Conservation (phyloP, 768 basidiomycete genomes). For the Tricholomella constricta region DNA sequence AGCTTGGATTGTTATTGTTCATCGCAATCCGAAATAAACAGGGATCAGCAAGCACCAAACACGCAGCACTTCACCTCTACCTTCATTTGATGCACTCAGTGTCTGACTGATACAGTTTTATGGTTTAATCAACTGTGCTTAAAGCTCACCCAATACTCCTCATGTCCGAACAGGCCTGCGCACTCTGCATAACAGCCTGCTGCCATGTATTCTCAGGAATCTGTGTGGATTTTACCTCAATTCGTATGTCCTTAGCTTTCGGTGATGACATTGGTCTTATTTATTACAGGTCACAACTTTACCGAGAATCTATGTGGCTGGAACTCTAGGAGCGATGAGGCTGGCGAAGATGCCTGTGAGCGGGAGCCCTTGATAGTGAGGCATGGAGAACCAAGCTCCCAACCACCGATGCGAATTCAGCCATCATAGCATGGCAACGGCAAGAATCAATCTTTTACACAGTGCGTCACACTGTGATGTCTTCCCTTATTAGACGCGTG, state of each 20-base stretch:
- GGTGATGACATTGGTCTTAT: background rate
- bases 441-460: background rate
- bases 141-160: background rate
- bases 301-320: constrained; percentile 33
- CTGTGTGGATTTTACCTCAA: constrained; percentile 39
- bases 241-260: constrained; percentile 28
- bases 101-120: background rate
- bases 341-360: constrained; percentile 19
- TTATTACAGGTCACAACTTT: constrained; percentile 34
- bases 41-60: background rate
- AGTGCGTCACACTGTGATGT: background rate
- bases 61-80: background rate
- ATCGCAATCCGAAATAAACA: constrained; percentile 9
- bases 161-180: constrained; percentile 33
- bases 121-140: background rate
- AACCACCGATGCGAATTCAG: constrained; percentile 27
- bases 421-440: constrained; percentile 7
- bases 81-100: background rate
- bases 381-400: constrained; percentile 25
- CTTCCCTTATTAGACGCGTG: background rate
- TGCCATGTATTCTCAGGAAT: constrained; percentile 39
- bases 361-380: constrained; percentile 30
- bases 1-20: background rate
- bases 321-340: constrained; percentile 14
- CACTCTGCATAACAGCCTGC: constrained; percentile 31